Base-by-base conservation (phyloP, 306 rosid genomes). In the Glycine soja region DNA sequence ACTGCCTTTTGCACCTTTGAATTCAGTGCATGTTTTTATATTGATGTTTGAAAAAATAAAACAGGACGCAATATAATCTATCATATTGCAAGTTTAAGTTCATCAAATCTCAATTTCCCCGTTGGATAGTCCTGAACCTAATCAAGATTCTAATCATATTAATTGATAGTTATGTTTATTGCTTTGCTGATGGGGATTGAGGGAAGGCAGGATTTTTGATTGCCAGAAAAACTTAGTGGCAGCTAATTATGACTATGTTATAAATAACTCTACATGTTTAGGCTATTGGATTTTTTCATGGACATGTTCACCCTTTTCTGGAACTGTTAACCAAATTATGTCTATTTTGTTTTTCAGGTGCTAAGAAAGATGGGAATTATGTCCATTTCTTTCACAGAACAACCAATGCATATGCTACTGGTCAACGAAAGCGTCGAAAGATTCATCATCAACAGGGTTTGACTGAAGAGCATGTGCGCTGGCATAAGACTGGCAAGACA, bases 281-380 rank as follows among this genome's bases (percentile, higher is more conserved):
- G 68, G 67, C 53, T 8, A 72, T 72, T 72, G 76, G 42, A 24
- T 51, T 62, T 77, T 47, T 40, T 62, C 9, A 7, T 61, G n/a
- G 53, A 83, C 86, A 71, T 42, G 5, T 32, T 51, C 46, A 24
- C 30, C 62, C 30, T 6, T 52, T 77, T 63, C 36, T 53, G 48
- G 42, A 63, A 16, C 63, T 64, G 18, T 32, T 64, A 82, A 74
- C 48, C 90, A 46, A 74, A 45, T 73, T 13, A 42, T 81, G 40
- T 9, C 81, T 68, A 38, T 72, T 61, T 46, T 57, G 52, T 75
- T 86, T 87, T 86, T 85, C 88, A 95, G 99, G 96, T 78, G 91
- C 92, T 68, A 91, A 82, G 82, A 95, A 89, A 83, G 98, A 95
- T 88, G 98, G 99, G 80, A 89, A 82, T 54, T 85, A 84, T 77